Percentiles rank a stretch among this genome's conserved stretches.
Conservation (phyloP, 148 eudicot species). For the Linanthus parryae region DNA sequence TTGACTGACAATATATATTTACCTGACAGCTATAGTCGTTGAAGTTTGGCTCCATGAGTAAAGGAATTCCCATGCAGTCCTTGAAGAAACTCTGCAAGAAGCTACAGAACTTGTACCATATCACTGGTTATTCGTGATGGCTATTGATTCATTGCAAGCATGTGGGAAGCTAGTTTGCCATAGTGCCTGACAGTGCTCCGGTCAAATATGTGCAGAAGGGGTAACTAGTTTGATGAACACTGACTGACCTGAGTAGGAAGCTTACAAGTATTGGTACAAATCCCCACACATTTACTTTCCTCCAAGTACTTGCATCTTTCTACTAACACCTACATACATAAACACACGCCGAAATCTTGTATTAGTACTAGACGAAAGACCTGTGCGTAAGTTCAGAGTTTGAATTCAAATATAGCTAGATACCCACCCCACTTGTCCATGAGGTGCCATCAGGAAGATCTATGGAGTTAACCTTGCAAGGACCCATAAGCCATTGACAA, state of each 20-base stretch:
- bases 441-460: conserved; percentile 75
- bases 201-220: too few species aligned
- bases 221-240: too few species aligned
- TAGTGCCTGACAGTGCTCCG: too few species aligned
- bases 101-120: too few species aligned
- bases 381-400: too few species aligned
- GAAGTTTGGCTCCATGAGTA: conserved; percentile 93
- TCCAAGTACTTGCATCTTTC: conserved; percentile 96
- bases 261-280: conserved; percentile 91
- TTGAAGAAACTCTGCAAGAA: conserved; percentile 83
- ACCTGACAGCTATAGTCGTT: conserved; percentile 96
- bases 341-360: too few species aligned
- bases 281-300: conserved; percentile 94
- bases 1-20: conserved; percentile 9
- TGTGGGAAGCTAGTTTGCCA: too few species aligned
- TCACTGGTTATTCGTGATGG: too few species aligned
- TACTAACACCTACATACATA: conserved; percentile 59
- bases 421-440: conserved; percentile 76
- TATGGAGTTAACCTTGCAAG: conserved; percentile 70
- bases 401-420: too few species aligned
- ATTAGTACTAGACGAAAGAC: too few species aligned
- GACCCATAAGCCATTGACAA: conserved; percentile 98
- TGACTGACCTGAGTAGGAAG: conserved; percentile 93
- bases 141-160: too few species aligned
- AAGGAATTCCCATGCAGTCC: conserved; percentile 86